A percentile compares a stretch with the other conserved stretches of the same genome.
These are phyloP conservation scores for Uronychia binucleata DNA, from an alignment of 73 alveolate species.

Conservation along the genomic window DNA sequence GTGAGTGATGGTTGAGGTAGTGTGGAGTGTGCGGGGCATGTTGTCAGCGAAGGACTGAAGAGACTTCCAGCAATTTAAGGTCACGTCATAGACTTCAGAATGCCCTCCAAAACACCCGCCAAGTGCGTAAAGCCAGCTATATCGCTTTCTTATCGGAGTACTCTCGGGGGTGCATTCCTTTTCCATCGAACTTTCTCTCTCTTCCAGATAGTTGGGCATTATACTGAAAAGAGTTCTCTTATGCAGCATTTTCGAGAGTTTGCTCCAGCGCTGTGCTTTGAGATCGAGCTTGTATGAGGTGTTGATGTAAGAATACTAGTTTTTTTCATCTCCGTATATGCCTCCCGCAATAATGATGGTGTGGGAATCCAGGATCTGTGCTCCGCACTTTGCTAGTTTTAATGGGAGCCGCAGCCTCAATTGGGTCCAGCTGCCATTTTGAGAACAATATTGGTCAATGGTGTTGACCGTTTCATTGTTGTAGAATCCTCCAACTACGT, in stretches of 20 bases:
- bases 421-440: slow-evolving; percentile 60
- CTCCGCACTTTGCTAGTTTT: slow-evolving; percentile 71
- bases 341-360: slow-evolving; percentile 75
- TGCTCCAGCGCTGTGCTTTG: slow-evolving; percentile 28
- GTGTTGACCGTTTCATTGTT: slow-evolving; percentile 50
- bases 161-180: neutral
- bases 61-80: neutral
- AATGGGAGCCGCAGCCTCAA: slow-evolving; percentile 57
- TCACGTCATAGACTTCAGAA: neutral
- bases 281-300: slow-evolving; percentile 32
- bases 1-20: too few relatives aligned
- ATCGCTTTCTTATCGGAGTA: too few relatives aligned
- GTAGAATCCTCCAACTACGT: slow-evolving; percentile 69
- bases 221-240: slow-evolving; percentile 20
- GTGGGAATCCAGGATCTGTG: slow-evolving; percentile 39
- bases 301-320: slow-evolving; percentile 34
- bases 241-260: slow-evolving; percentile 35
- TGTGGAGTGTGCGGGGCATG: too few relatives aligned
- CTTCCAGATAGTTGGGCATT: neutral
- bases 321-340: slow-evolving; percentile 59
- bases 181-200: too few relatives aligned
- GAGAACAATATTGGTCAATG: slow-evolving; percentile 56
- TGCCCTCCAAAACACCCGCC: neutral
- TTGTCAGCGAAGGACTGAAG: neutral
- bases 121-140: neutral